These are phyloP conservation scores for Coniochaeta sp. DNA, from an alignment of 2,329 filamentous ascomycete species.

Conservation along the genomic window DNA sequence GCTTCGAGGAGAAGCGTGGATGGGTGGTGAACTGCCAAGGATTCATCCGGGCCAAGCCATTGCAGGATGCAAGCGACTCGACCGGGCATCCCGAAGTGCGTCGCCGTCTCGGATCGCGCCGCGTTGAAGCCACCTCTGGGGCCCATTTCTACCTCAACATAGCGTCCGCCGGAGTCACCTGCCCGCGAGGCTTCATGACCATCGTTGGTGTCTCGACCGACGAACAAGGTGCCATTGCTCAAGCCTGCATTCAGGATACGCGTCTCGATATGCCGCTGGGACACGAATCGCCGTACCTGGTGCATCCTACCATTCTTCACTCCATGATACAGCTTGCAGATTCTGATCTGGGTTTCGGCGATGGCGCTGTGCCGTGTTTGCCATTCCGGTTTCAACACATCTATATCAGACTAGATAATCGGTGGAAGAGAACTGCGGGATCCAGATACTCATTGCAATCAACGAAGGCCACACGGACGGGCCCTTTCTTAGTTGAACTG, in stretches of 20 bases:
- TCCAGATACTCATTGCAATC: background rate
- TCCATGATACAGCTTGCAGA: background rate
- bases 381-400: background rate
- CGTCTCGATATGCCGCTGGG: background rate
- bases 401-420: background rate
- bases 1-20: constrained; percentile 20
- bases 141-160: constrained; percentile 1
- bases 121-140: constrained; percentile 2
- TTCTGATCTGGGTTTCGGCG: background rate
- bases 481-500: background rate
- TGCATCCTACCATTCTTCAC: background rate
- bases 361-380: background rate
- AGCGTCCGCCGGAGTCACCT: background rate
- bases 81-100: constrained; percentile 18
- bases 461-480: background rate
- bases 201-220: background rate
- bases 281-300: background rate
- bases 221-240: background rate
- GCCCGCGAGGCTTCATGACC: background rate
- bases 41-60: background rate
- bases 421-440: background rate
- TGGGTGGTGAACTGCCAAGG: constrained; percentile 13
- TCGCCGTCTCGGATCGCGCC: background rate
- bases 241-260: background rate
- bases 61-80: constrained; percentile 15